Percentiles rank a stretch among this genome's conserved stretches.
These are phyloP conservation scores for Pythium aristosporum DNA, from an alignment of 352 stramenopile species.

Conservation along the genomic window DNA sequence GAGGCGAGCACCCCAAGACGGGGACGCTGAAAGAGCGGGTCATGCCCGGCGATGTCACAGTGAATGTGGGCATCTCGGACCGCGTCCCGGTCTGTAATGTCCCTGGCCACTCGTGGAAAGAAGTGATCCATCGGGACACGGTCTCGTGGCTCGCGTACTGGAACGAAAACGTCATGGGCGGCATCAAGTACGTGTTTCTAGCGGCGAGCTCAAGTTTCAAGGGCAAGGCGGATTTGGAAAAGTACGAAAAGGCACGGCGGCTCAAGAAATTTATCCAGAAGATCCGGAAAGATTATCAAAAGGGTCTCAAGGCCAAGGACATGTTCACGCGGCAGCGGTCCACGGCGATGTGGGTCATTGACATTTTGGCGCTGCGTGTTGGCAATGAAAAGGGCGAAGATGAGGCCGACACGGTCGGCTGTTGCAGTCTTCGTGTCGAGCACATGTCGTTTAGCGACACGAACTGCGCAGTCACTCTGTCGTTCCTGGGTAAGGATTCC, in stretches of 20 bases:
- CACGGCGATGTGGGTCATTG: slow-evolving; percentile 99
- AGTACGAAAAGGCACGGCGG: slow-evolving; percentile 98
- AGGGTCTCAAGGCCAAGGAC: slow-evolving; percentile 88
- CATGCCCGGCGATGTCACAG: slow-evolving; percentile 94
- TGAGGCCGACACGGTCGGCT: slow-evolving; percentile 99
- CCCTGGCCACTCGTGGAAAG: slow-evolving; percentile 95
- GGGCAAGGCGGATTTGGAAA: slow-evolving; percentile 97
- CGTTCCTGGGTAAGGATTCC: slow-evolving; percentile 99
- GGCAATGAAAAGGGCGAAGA: slow-evolving; percentile 99
- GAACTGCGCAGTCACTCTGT: slow-evolving; percentile 95
- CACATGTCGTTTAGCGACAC: slow-evolving; percentile 96
- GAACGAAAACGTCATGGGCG: slow-evolving; percentile 99
- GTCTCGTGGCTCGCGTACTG: slow-evolving; percentile 93
- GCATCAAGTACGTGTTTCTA: slow-evolving; percentile 99
- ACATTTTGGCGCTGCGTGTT: slow-evolving; percentile 99
- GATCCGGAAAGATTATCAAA: slow-evolving; percentile 91
- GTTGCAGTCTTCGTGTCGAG: slow-evolving; percentile 98
- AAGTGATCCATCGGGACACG: slow-evolving; percentile 93
- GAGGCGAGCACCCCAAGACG: slow-evolving; percentile 99
- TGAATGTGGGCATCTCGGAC: slow-evolving; percentile 96
- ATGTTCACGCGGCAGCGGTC: slow-evolving; percentile 93
- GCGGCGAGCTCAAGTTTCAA: slow-evolving; percentile 98
- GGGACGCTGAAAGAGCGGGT: slow-evolving; percentile 98
- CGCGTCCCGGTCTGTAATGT: slow-evolving; percentile 90
- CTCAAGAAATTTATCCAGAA: slow-evolving; percentile 98